Conservation (phyloP, 176 grass and related monocot species). For the Typha latifolia region DNA sequence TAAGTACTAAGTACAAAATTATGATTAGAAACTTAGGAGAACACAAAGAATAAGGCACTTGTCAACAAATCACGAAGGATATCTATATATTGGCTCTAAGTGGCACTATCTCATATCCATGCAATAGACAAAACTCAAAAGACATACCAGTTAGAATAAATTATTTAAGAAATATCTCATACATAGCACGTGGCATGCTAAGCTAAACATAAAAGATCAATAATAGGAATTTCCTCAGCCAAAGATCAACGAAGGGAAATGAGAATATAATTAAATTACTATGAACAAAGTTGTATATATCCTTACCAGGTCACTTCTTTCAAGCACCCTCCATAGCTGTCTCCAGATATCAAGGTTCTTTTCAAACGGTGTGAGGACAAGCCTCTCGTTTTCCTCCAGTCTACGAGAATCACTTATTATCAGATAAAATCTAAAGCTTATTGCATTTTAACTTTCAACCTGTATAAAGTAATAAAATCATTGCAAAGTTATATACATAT, state of each 20-base stretch:
- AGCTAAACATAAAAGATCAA: not conserved
- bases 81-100: too few relatives aligned
- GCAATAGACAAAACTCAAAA: not conserved
- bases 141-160: not conserved
- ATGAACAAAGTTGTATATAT: not conserved
- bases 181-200: not conserved
- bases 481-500: not conserved
- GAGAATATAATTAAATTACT: not conserved
- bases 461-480: not conserved
- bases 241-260: not conserved
- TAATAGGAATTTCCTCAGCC: too few relatives aligned
- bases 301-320: conserved; percentile 76
- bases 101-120: not conserved
- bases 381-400: conserved; percentile 82
- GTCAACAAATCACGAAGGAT: too few relatives aligned
- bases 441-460: not conserved
- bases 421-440: not conserved
- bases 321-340: conserved; percentile 94
- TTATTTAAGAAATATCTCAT: not conserved
- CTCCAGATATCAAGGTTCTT: conserved; percentile 99
- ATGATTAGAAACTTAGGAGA: too few relatives aligned
- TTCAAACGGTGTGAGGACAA: conserved; percentile 89
- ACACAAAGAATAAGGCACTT: too few relatives aligned
- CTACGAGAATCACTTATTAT: conserved; percentile 17
- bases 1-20: too few relatives aligned